A percentile compares a stretch with the other conserved stretches of the same genome.
These are phyloP conservation scores for Chimonanthus praecox DNA, from an alignment of 164 flowering plant genomes.

Conservation along the genomic window DNA sequence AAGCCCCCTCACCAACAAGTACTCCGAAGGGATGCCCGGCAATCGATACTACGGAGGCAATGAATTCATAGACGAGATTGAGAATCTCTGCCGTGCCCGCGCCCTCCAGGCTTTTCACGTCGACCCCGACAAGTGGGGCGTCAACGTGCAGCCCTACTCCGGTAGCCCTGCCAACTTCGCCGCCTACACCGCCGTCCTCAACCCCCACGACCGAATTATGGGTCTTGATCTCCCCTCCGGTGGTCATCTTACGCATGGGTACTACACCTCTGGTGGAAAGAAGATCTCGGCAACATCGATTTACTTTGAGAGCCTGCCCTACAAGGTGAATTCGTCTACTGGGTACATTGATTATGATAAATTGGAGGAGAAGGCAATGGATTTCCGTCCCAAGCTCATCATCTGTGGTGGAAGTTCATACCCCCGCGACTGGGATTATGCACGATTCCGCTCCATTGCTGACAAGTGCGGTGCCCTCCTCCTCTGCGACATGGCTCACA, in stretches of 20 bases:
- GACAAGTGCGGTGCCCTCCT: constrained; percentile 90
- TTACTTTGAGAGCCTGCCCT: constrained; percentile 97
- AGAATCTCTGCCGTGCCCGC: constrained; percentile 80
- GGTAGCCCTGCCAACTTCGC: constrained; percentile 97
- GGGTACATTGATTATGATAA: constrained; percentile 87
- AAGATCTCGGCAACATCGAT: constrained; percentile 95
- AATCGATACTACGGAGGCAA: constrained; percentile 98
- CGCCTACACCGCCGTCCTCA: constrained; percentile 83
- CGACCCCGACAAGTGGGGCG: constrained; percentile 86
- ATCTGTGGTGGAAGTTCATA: constrained; percentile 97
- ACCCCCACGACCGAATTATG: constrained; percentile 96
- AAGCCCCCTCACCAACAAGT: constrained; percentile 88
- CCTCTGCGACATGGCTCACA: constrained; percentile 97
- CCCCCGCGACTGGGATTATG: constrained; percentile 94
- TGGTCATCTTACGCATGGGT: constrained; percentile 92
- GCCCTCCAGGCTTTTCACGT: constrained; percentile 68
- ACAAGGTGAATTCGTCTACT: constrained; percentile 69
- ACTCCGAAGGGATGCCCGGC: constrained; percentile 98
- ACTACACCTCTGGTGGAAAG: constrained; percentile 92
- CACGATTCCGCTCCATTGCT: constrained; percentile 61
- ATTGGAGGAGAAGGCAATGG: constrained; percentile 88
- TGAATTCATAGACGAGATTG: constrained; percentile 93
- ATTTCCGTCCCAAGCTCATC: too few relatives aligned
- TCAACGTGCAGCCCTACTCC: constrained; percentile 95
- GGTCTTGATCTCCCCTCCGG: constrained; percentile 90